Percentiles rank a stretch among this genome's conserved stretches.
These are phyloP conservation scores for Coemansia umbellata DNA, from an alignment of 192 early-diverging fungal species.

Conservation along the genomic window DNA sequence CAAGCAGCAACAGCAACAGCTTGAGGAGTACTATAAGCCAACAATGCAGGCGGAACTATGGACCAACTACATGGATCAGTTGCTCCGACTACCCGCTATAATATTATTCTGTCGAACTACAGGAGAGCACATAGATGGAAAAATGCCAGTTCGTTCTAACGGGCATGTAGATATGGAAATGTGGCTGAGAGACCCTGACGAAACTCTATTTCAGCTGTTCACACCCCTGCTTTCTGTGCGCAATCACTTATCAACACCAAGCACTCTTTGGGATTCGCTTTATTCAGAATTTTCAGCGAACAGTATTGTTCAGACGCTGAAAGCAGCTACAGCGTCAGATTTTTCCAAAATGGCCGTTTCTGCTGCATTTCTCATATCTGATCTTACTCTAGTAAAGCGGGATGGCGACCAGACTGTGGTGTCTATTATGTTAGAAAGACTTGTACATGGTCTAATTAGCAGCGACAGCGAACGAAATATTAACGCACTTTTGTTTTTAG, in stretches of 20 bases:
- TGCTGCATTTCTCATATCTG: slow-evolving; percentile 22
- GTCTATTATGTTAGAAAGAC: background rate
- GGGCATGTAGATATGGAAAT: background rate
- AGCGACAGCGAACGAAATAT: background rate
- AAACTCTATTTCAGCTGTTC: slow-evolving; percentile 9
- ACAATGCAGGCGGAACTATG: slow-evolving; percentile 14
- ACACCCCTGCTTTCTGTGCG: slow-evolving; percentile 16
- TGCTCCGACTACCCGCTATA: slow-evolving; percentile 6
- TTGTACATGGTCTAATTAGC: background rate
- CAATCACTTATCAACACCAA: background rate
- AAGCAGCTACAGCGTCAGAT: background rate
- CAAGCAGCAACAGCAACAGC: background rate
- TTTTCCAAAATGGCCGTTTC: slow-evolving; percentile 5
- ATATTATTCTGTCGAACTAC: slow-evolving; percentile 6
- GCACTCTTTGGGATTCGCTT: slow-evolving; percentile 17
- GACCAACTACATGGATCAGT: slow-evolving; percentile 12
- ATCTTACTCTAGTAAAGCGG: too few relatives aligned
- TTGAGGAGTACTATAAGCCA: slow-evolving; percentile 13
- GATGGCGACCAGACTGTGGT: background rate
- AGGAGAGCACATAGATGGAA: background rate
- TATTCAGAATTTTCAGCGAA: slow-evolving; percentile 4
- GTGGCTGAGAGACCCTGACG: slow-evolving; percentile 13
- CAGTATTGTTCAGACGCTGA: slow-evolving; percentile 3
- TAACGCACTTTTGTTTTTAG: slow-evolving; percentile 23
- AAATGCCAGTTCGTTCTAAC: too few relatives aligned